Base-by-base conservation (phyloP, 2,329 filamentous ascomycete genomes). In the Emmonsiellopsis sp. region DNA sequence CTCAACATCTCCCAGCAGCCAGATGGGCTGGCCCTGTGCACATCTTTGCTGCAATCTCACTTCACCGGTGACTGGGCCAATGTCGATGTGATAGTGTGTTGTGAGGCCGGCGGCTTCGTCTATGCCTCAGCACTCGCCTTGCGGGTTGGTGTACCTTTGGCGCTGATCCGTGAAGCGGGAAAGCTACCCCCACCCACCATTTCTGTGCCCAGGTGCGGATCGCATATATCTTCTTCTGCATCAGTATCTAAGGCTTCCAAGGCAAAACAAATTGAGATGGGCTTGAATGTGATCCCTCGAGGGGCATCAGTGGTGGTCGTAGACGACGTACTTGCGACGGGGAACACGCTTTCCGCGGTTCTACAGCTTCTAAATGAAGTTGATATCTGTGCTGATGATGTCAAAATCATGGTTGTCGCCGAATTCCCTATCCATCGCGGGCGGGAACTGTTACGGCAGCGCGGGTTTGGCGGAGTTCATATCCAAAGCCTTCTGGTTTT, bases 261-360 rank as follows among this genome's bases (percentile, higher is more conserved):
- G 49, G 64, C 67, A 53, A 68, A 71, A 39, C 61, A 55, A 34
- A 72, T 84, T 6, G 80, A 81, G 65, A 79, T 84, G 62, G 68
- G 69, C 13, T 60, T 59, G 14, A 66, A 74, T 66, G 64, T 65
- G 39, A 34, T 84, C 14, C 59, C 67, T 0, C 60, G 31, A 37
- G 71, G 66, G 1, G 66, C 63, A 3, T 69, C 68, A 3, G 74
- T 83, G 9, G 68, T 83, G n/a, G 72, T 83, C 0, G 71, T 84
- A 5, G 81, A 84, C 55, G 81, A 84, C 63, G 79, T 82, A 32
- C 73, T 84, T 53, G 72, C 81, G 5, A 78, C 76, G 0, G 80
- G 79, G 1, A 58, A 71, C 58, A 83, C 80, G 2, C 72, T 84
- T 39, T 75, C 68, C 62, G 78, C 77, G 6, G 70, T 81, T 37